Base-by-base conservation (phyloP, 345 rosid genomes). In the Gossypium longicalyx region DNA sequence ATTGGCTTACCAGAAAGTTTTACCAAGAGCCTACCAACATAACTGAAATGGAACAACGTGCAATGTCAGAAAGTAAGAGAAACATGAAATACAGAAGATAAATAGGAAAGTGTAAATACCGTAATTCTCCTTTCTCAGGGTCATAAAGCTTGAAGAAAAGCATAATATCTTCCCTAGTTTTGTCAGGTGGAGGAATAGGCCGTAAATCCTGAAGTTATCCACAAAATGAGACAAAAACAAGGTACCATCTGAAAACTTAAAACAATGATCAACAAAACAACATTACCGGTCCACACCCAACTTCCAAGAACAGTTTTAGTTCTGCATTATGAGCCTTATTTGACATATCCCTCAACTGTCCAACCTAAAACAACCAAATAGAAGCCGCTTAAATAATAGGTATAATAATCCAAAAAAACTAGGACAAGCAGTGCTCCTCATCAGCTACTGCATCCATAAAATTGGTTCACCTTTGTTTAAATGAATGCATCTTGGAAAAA, bases 81-180 rank as follows among this genome's bases (percentile, higher is more conserved):
- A 47, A 11, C 45, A 70, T 23, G 12, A 8, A 56, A 61, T 19
- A 9, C 49, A 43, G 22, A 23, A 15, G 56, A 41, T 34, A 60
- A 12, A 73, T 56, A 58, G 45, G 74, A 43, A 20, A 57, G 20
- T 23, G 48, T 19, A 44, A 61, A 75, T 88, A 93, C 99, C 99
- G 84, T 71, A 95, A 74, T 83, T 89, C 92, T 74, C 84, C 89
- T 70, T 85, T 95, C 79, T 81, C 88, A 5, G 97, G 97, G 77
- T 89, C 92, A 85, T 90, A 95, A 71, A 89, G 90, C 89, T 95
- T 95, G 80, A 95, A 90, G 83, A 95, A 95, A 54, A 95, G 89
- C 53, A 95, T 79, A 72, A 90, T 91, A 77, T 95, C 98, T 51
- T 87, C 99, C 69, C 83, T 79, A 17, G 92, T 80, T 81, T 87